These are phyloP conservation scores for Chlorella sorokiniana DNA, from an alignment of 139 green algal genomes.

Conservation along the genomic window DNA sequence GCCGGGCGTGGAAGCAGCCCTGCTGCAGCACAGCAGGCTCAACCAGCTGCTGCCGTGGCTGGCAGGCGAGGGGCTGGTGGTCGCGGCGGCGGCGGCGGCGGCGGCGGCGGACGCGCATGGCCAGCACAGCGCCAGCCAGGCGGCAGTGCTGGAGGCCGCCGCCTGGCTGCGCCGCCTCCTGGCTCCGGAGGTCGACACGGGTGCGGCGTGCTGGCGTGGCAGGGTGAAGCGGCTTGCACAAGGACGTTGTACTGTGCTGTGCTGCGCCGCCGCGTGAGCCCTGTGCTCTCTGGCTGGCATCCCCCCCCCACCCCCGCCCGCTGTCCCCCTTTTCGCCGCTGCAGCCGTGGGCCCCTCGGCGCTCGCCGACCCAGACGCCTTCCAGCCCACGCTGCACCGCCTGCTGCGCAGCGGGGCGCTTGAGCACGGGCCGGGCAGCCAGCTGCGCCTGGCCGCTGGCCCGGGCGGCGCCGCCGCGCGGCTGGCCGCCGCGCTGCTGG, in stretches of 20 bases:
- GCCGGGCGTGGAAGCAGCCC: slow-evolving; percentile 3
- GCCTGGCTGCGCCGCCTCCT: slow-evolving; percentile 49
- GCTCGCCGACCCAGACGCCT: neutral
- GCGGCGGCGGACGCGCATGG: neutral
- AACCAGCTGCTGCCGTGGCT: slow-evolving; percentile 44
- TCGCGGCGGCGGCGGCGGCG: slow-evolving; percentile 14
- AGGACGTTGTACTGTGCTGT: too few species aligned
- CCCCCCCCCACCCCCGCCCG: neutral
- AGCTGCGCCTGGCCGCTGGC: neutral
- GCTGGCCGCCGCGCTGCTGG: slow-evolving; percentile 26
- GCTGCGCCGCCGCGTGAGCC: too few species aligned
- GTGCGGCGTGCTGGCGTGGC: neutral
- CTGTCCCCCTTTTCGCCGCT: neutral
- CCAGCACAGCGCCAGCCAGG: neutral
- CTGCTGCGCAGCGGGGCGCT: neutral
- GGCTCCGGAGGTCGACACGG: slow-evolving; percentile 25
- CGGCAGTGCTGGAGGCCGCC: slow-evolving; percentile 44
- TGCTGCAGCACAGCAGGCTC: slow-evolving; percentile 37
- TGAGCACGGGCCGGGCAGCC: neutral
- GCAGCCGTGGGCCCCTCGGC: slow-evolving; percentile 9
- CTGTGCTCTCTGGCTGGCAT: too few species aligned
- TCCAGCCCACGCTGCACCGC: slow-evolving; percentile 2
- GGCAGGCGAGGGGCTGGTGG: slow-evolving; percentile 24
- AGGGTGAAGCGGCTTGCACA: neutral
- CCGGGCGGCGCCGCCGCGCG: too few species aligned